Evolutionary conservation across 768 basidiomycete species (phyloP).

Genomic region (Grammothele lineata): DNA sequence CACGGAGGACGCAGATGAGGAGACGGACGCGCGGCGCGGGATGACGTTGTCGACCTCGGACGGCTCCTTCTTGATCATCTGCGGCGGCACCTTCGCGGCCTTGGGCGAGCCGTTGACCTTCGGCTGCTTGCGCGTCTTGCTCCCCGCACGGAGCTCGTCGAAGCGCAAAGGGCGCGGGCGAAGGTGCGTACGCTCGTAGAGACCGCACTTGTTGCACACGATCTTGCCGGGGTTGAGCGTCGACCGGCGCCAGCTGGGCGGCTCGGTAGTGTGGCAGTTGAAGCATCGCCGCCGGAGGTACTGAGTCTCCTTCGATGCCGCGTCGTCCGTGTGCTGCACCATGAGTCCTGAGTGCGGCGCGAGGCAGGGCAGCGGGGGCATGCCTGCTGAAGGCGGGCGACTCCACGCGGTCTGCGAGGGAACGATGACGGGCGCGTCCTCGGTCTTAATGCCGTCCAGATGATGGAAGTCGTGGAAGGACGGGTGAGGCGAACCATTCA

Average conservation of each 20-base stretch:
- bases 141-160: constrained; percentile 83
- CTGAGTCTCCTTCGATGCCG: constrained; percentile 86
- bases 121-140: constrained; percentile 67
- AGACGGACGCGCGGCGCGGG: constrained; percentile 61
- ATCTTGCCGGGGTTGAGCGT: constrained; percentile 91
- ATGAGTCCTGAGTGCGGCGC: constrained; percentile 48
- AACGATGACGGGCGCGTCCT: constrained; percentile 60
- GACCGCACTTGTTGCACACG: constrained; percentile 91
- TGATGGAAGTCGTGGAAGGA: constrained; percentile 43
- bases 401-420: constrained; percentile 59
- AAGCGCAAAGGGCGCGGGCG: constrained; percentile 81
- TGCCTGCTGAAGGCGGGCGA: constrained; percentile 28
- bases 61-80: constrained; percentile 61
- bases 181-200: constrained; percentile 87
- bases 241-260: constrained; percentile 82
- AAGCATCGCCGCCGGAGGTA: constrained; percentile 84
- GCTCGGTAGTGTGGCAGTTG: constrained; percentile 91
- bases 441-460: constrained; percentile 57
- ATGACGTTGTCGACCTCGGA: constrained; percentile 29
- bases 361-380: constrained; percentile 35
- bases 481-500: constrained; percentile 38
- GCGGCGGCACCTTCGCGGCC: constrained; percentile 30
- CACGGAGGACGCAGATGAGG: constrained; percentile 50
- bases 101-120: constrained; percentile 26
- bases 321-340: constrained; percentile 88